A percentile compares a stretch with the other conserved stretches of the same genome.
Evolutionary conservation across 805 yeast genomes (phyloP).

Genomic region (Zygosaccharomyces rouxii): DNA sequence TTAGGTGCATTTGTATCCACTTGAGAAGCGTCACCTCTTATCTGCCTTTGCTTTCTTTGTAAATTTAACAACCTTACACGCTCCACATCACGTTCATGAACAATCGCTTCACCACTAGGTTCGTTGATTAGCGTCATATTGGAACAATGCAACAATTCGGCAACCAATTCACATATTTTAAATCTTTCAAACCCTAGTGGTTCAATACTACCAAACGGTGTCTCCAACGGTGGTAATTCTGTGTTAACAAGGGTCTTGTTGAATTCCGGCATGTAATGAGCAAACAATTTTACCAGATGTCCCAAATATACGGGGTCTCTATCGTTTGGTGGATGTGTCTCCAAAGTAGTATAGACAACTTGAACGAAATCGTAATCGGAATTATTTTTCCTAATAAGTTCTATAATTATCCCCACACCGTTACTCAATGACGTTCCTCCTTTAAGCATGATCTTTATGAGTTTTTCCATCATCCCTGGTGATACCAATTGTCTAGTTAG

Average conservation of each 20-base stretch:
- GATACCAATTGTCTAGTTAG: conserved; percentile 87
- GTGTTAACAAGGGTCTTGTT: conserved; percentile 51
- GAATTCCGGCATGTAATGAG: conserved; percentile 66
- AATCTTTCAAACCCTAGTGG: conserved; percentile 92
- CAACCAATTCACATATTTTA: conserved; percentile 87
- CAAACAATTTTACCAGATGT: conserved; percentile 70
- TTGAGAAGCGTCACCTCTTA: conserved; percentile 11
- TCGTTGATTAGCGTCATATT: conserved; percentile 91
- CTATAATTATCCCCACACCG: conserved; percentile 93
- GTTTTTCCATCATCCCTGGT: conserved; percentile 55
- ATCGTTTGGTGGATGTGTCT: conserved; percentile 87
- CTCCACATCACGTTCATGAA: conserved; percentile 64
- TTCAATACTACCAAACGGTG: conserved; percentile 54
- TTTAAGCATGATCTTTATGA: conserved; percentile 71
- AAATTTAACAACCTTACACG: conserved; percentile 37
- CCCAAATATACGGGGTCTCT: conserved; percentile 94
- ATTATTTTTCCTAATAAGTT: conserved; percentile 89
- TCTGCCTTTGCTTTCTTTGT: conserved; percentile 14
- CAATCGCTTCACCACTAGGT: conserved; percentile 60
- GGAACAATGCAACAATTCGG: conserved; percentile 91
- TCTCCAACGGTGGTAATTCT: conserved; percentile 35
- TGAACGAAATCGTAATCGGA: conserved; percentile 92
- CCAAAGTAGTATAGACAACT: conserved; percentile 73
- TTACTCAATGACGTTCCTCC: conserved; percentile 88
- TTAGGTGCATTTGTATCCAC: conserved; percentile 16